Percentiles rank a stretch among this genome's conserved stretches.
phyloP scores from a whole-genome alignment of 306 rosid genomes.

The Quercus bicolor region DNA sequence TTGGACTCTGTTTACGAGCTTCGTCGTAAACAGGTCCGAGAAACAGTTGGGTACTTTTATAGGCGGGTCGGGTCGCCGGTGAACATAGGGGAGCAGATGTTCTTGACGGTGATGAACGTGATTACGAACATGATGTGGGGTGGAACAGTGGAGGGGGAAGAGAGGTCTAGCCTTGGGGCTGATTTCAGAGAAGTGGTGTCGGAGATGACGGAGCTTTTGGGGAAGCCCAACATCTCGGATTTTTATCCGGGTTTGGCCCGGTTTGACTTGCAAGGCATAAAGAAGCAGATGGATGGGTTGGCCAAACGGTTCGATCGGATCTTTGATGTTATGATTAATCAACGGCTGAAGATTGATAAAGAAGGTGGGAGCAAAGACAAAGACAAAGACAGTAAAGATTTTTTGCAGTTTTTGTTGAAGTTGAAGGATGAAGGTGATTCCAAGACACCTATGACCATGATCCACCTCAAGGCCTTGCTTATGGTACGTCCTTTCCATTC shows the following conservation, averaged over 20 bases:
- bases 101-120: conserved; percentile 59
- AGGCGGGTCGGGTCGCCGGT: conserved; percentile 41
- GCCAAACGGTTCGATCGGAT: conserved; percentile 41
- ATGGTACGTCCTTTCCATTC: conserved; percentile 40
- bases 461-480: conserved; percentile 57
- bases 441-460: conserved; percentile 44
- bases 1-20: conserved; percentile 57
- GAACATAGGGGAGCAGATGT: conserved; percentile 54
- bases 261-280: conserved; percentile 76
- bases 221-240: conserved; percentile 68
- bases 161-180: conserved; percentile 41
- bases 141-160: conserved; percentile 46
- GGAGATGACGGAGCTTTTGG: conserved; percentile 40
- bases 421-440: conserved; percentile 55
- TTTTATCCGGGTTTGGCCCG: conserved; percentile 67
- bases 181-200: conserved; percentile 57
- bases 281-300: conserved; percentile 33
- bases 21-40: conserved; percentile 56
- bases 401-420: conserved; percentile 54
- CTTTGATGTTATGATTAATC: conserved; percentile 49
- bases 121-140: conserved; percentile 81
- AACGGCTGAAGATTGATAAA: conserved; percentile 17
- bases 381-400: conserved; percentile 24
- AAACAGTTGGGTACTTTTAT: conserved; percentile 29
- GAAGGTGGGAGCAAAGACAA: not conserved